Conservation (phyloP, 202 grass and related monocot species). For the Elaeis oleifera region DNA sequence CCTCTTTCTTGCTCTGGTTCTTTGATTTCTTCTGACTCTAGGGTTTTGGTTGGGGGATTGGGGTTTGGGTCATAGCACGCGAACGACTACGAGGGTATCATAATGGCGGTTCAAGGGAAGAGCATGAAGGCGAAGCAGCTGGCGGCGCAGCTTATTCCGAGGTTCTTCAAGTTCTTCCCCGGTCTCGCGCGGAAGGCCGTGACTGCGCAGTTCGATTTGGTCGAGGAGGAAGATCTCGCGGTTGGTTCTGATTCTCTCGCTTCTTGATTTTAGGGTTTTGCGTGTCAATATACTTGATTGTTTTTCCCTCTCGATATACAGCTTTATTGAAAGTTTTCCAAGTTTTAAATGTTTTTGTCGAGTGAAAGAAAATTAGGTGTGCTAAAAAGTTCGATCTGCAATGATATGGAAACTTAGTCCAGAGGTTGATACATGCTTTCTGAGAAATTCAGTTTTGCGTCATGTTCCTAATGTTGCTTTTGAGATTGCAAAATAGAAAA, state of each 20-base stretch:
- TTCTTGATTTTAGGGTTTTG: background rate
- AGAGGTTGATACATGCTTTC: too few species aligned
- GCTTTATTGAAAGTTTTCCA: too few species aligned
- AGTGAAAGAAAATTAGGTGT: too few species aligned
- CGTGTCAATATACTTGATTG: too few species aligned
- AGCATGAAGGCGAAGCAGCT: slow-evolving; percentile 96
- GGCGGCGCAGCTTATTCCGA: slow-evolving; percentile 87
- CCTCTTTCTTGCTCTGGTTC: background rate
- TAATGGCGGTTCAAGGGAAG: slow-evolving; percentile 75
- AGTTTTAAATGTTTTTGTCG: too few species aligned
- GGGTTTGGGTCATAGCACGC: slow-evolving; percentile 41
- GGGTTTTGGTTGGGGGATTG: slow-evolving; percentile 29
- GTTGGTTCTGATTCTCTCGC: slow-evolving; percentile 23
- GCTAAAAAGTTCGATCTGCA: too few species aligned
- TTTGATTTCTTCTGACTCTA: slow-evolving; percentile 3
- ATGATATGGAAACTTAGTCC: too few species aligned
- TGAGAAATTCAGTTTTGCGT: too few species aligned
- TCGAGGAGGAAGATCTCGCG: slow-evolving; percentile 91
- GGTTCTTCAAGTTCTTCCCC: slow-evolving; percentile 86
- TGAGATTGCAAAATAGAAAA: too few species aligned
- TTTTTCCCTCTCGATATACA: too few species aligned
- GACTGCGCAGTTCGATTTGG: slow-evolving; percentile 86
- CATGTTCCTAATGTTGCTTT: too few species aligned
- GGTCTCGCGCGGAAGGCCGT: slow-evolving; percentile 49
- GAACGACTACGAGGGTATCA: slow-evolving; percentile 80